These are phyloP conservation scores for Dipteronia sinensis DNA, from an alignment of 345 rosid species.

Conservation along the genomic window DNA sequence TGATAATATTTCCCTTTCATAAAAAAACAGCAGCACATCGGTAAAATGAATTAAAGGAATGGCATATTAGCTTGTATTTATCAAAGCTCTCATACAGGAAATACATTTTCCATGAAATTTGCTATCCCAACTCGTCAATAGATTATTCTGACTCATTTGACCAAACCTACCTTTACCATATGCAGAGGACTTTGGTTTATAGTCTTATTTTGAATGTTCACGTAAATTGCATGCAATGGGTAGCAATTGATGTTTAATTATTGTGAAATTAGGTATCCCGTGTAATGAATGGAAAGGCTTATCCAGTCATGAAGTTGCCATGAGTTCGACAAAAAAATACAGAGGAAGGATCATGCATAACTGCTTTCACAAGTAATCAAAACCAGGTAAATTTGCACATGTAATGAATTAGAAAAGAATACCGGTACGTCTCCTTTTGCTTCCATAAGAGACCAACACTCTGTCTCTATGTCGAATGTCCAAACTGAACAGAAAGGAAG, in stretches of 20 bases:
- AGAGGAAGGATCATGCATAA: background rate
- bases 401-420: constrained; percentile 10
- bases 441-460: constrained; percentile 93
- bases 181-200: background rate
- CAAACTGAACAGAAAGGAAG: constrained; percentile 58
- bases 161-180: background rate
- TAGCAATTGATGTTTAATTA: background rate
- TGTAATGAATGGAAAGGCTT: background rate
- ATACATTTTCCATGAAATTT: background rate
- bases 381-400: background rate
- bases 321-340: background rate
- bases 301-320: background rate
- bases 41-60: background rate
- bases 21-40: background rate
- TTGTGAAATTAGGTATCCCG: background rate
- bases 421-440: constrained; percentile 97
- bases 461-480: constrained; percentile 86
- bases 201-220: background rate
- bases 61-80: background rate
- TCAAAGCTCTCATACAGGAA: constrained; percentile 4
- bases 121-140: background rate
- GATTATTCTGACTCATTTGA: background rate
- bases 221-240: background rate
- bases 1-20: background rate
- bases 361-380: background rate